Evolutionary conservation across 345 rosid species (phyloP).

Genomic region (Populus ilicifolia): DNA sequence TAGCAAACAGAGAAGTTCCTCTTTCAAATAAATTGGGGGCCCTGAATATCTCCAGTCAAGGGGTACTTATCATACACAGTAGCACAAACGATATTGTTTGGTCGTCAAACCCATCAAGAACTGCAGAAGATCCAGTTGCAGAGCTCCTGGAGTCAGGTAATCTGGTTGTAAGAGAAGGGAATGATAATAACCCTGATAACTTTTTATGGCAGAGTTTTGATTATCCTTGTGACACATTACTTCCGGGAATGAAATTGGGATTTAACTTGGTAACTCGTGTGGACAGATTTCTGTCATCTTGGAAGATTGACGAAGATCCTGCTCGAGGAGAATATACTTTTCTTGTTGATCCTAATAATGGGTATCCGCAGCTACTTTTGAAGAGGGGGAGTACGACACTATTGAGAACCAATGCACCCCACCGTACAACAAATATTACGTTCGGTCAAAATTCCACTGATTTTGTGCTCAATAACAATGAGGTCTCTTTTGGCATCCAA

Average conservation of each 20-base stretch:
- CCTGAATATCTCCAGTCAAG: not conserved
- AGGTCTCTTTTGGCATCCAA: not conserved
- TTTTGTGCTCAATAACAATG: slow-evolving; percentile 12
- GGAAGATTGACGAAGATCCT: slow-evolving; percentile 16
- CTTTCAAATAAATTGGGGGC: not conserved
- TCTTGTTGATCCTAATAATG: slow-evolving; percentile 5
- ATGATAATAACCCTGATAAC: not conserved
- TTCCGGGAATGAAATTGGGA: too few species aligned
- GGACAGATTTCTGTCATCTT: not conserved
- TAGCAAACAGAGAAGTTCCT: slow-evolving; percentile 20
- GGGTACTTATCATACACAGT: not conserved
- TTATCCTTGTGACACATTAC: too few species aligned
- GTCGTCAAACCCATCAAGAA: not conserved
- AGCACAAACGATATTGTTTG: not conserved
- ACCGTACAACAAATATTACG: too few species aligned
- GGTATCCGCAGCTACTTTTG: slow-evolving; percentile 20
- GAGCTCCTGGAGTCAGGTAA: slow-evolving; percentile 1
- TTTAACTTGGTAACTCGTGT: too few species aligned
- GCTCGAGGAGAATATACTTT: slow-evolving; percentile 8
- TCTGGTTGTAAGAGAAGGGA: slow-evolving; percentile 9
- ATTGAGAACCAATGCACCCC: not conserved
- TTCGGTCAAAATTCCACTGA: not conserved
- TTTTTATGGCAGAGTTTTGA: too few species aligned
- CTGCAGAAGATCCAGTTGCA: not conserved
- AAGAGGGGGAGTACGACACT: not conserved